phyloP scores from a whole-genome alignment of 169 alveolate genomes.

The Babesia ovata region DNA sequence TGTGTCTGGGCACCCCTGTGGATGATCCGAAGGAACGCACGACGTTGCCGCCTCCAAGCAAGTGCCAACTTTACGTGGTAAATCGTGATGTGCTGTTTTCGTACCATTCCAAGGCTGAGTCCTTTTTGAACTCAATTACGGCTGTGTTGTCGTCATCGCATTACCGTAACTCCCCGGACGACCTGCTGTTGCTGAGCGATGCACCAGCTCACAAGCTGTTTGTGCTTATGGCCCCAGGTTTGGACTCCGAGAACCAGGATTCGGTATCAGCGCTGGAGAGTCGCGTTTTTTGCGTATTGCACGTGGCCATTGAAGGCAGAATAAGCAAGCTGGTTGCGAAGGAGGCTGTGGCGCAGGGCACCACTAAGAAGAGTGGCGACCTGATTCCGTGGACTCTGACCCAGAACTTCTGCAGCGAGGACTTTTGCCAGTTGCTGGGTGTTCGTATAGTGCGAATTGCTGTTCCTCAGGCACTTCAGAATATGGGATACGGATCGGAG shows the following conservation, averaged over 20 bases:
- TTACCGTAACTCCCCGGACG: constrained; percentile 99
- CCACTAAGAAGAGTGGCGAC: constrained; percentile 93
- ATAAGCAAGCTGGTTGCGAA: constrained; percentile 80
- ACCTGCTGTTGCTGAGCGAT: constrained; percentile 96
- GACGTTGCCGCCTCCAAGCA: constrained; percentile 90
- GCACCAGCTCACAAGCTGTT: constrained; percentile 98
- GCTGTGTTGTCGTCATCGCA: constrained; percentile 96
- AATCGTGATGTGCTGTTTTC: constrained; percentile 97
- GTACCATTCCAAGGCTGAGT: constrained; percentile 95
- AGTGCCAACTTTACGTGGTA: constrained; percentile 94
- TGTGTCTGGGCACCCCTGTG: constrained; percentile 94
- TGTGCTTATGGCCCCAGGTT: constrained; percentile 79
- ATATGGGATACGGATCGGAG: constrained; percentile 97
- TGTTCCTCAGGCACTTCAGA: constrained; percentile 95
- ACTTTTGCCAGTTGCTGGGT: constrained; percentile 91
- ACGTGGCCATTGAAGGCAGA: constrained; percentile 92
- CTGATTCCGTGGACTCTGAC: constrained; percentile 98
- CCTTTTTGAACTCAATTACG: constrained; percentile 92
- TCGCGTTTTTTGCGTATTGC: constrained; percentile 86
- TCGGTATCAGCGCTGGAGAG: constrained; percentile 62
- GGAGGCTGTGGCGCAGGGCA: constrained; percentile 79
- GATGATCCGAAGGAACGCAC: constrained; percentile 83
- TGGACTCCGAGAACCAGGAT: constrained; percentile 7
- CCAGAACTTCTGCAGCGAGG: constrained; percentile 92
- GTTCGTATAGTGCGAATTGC: constrained; percentile 98